phyloP scores from a whole-genome alignment of 345 rosid species.

The Linum tenue region DNA sequence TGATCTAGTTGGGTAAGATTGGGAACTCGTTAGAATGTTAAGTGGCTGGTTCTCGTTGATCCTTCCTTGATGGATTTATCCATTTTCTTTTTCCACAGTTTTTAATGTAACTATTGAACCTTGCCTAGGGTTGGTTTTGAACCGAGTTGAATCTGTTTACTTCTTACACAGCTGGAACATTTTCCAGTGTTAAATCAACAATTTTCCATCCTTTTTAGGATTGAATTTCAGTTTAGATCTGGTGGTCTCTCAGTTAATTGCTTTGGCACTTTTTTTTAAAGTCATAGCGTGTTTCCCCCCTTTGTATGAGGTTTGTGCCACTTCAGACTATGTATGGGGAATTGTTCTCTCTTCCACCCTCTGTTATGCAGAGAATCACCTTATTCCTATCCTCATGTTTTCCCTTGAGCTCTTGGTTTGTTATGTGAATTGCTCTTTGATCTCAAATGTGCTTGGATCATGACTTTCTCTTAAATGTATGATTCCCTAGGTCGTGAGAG shows the following conservation, averaged over 20 bases:
- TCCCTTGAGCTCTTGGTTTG: not conserved
- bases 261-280: not conserved
- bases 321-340: not conserved
- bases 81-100: not conserved
- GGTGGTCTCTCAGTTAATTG: not conserved
- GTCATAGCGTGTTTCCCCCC: not conserved
- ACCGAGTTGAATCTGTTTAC: not conserved
- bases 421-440: not conserved
- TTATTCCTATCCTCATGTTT: not conserved
- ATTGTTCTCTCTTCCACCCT: not conserved
- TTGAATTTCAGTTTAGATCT: not conserved
- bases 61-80: not conserved
- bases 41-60: constrained; percentile 11
- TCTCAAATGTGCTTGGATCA: not conserved
- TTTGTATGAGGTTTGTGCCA: not conserved
- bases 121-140: not conserved
- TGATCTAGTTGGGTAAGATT: constrained; percentile 30
- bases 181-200: too few relatives aligned
- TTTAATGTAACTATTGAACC: not conserved
- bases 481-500: constrained; percentile 68
- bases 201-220: not conserved
- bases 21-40: constrained; percentile 13
- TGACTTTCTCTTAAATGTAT: not conserved
- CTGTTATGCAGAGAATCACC: too few relatives aligned
- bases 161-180: too few relatives aligned